A percentile compares a stretch with the other conserved stretches of the same genome.
These are phyloP conservation scores for Diutina pseudorugosa DNA, from an alignment of 1,139 yeast genomes.

Conservation along the genomic window DNA sequence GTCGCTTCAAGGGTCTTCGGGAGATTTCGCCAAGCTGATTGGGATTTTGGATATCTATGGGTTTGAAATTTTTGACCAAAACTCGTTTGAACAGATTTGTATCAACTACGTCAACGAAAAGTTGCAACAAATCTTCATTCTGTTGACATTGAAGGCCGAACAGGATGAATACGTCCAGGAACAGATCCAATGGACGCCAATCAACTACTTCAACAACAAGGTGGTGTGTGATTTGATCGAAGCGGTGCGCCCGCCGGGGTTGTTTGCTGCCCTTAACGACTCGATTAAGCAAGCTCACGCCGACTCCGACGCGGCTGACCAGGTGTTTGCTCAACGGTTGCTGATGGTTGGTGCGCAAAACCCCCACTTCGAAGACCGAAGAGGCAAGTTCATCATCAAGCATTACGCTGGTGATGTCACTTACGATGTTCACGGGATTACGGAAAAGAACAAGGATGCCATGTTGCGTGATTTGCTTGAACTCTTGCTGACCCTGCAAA, in stretches of 20 bases:
- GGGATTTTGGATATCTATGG: slow-evolving; percentile 98
- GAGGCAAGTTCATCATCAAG: slow-evolving; percentile 78
- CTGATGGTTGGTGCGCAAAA: slow-evolving; percentile 69
- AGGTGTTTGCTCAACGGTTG: slow-evolving; percentile 86
- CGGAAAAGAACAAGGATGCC: slow-evolving; percentile 95
- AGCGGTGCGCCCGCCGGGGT: slow-evolving; percentile 89
- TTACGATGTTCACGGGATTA: slow-evolving; percentile 82
- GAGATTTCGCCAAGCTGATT: slow-evolving; percentile 47
- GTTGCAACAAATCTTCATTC: slow-evolving; percentile 92
- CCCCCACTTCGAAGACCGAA: slow-evolving; percentile 83
- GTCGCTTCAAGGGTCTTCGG: slow-evolving; percentile 24
- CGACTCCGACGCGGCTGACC: slow-evolving; percentile 93
- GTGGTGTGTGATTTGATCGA: slow-evolving; percentile 96
- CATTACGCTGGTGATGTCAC: slow-evolving; percentile 99
- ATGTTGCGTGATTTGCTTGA: slow-evolving; percentile 81
- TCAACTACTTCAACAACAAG: slow-evolving; percentile 90
- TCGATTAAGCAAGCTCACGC: slow-evolving; percentile 99
- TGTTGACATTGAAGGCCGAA: slow-evolving; percentile 88
- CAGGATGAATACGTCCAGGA: slow-evolving; percentile 96
- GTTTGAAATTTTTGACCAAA: slow-evolving; percentile 92
- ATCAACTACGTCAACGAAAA: slow-evolving; percentile 96
- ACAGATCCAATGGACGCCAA: slow-evolving; percentile 95
- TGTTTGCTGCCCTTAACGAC: slow-evolving; percentile 93
- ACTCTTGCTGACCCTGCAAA: slow-evolving; percentile 58
- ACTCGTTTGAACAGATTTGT: slow-evolving; percentile 94